Conservation (phyloP, 2,329 filamentous ascomycete genomes). For the Fusarium azukiicola region DNA sequence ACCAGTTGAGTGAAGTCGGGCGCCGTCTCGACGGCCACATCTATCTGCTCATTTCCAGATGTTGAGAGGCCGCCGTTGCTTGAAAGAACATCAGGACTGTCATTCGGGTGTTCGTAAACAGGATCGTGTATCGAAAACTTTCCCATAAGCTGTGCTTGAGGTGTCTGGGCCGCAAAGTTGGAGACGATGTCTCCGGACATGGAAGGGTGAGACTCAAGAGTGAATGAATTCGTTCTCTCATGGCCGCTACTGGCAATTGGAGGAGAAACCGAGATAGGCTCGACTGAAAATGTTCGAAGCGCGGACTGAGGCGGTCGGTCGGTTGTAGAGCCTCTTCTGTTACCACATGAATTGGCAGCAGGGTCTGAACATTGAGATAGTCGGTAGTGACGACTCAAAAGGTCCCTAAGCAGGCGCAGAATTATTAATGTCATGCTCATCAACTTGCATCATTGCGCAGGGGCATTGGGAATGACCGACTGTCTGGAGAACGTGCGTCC, state of each 20-base stretch:
- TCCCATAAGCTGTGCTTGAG: background rate
- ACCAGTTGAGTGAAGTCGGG: slow-evolving; percentile 1
- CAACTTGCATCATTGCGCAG: background rate
- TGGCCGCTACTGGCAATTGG: background rate
- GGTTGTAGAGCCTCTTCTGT: background rate
- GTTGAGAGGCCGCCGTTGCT: background rate
- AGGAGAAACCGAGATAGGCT: background rate
- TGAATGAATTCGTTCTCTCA: background rate
- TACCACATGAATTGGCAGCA: background rate
- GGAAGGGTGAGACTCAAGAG: background rate
- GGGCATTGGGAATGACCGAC: background rate
- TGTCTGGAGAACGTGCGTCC: slow-evolving; percentile 11
- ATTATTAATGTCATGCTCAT: background rate
- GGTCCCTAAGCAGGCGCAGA: background rate
- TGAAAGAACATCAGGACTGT: background rate
- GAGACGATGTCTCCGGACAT: background rate
- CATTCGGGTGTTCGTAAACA: background rate
- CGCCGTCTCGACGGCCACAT: background rate
- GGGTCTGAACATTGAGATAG: slow-evolving; percentile 13
- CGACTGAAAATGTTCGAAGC: background rate
- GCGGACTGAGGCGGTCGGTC: background rate
- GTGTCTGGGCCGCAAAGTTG: background rate
- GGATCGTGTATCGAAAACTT: slow-evolving; percentile 8
- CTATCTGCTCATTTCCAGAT: background rate
- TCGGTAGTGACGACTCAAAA: background rate